Conservation (phyloP, 306 rosid species). For the Biancaea sappan region DNA sequence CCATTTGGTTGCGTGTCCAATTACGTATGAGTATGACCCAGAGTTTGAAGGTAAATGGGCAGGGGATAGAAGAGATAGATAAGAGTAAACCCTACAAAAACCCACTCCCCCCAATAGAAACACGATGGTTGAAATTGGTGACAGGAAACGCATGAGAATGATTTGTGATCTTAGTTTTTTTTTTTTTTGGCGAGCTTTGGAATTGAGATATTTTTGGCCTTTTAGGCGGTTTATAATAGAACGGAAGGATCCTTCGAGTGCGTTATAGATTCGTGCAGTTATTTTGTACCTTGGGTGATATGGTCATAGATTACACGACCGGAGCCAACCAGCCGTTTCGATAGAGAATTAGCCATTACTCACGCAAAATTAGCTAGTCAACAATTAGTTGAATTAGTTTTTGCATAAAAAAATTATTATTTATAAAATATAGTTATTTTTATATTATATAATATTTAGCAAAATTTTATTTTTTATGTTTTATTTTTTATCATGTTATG, state of each 20-base stretch:
- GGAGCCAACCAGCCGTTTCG: too few species aligned
- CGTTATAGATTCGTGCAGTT: background rate
- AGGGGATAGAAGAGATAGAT: background rate
- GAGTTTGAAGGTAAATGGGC: background rate
- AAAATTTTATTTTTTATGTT: too few species aligned
- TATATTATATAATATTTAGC: too few species aligned
- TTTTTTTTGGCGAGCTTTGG: constrained; percentile 19
- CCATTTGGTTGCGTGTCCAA: constrained; percentile 35
- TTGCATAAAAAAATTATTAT: too few species aligned
- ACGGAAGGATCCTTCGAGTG: background rate
- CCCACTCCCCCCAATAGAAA: constrained; percentile 25
- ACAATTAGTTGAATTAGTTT: too few species aligned
- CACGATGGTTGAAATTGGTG: constrained; percentile 17
- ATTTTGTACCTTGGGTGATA: too few species aligned
- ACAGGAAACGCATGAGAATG: background rate
- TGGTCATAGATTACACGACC: too few species aligned
- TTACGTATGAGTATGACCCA: background rate
- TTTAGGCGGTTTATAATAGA: background rate
- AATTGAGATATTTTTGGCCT: background rate
- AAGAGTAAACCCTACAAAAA: constrained; percentile 51
- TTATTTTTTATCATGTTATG: too few species aligned
- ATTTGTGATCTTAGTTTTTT: constrained; percentile 16
- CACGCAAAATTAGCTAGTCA: too few species aligned
- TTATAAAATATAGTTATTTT: too few species aligned
- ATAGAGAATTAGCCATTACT: too few species aligned